Conservation (phyloP, 306 rosid genomes). For the Prosopis cineraria region DNA sequence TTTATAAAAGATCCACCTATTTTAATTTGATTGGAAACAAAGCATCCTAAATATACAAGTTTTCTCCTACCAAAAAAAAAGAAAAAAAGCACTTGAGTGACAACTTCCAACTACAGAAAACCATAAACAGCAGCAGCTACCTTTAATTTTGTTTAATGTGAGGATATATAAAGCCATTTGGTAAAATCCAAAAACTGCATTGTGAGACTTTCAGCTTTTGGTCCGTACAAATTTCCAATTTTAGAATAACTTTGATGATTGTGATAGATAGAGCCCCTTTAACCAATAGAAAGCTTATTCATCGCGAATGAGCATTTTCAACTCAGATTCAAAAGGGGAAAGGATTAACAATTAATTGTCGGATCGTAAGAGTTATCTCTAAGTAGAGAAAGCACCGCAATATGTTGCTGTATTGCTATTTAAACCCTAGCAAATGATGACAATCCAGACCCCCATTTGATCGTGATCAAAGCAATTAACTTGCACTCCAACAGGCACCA, state of each 20-base stretch:
- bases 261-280: not conserved
- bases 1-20: too few species aligned
- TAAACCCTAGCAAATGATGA: not conserved
- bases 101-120: not conserved
- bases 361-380: not conserved
- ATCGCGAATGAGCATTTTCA: not conserved
- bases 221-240: not conserved
- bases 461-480: conserved; percentile 25
- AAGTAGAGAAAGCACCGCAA: not conserved
- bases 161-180: not conserved
- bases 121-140: not conserved
- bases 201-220: not conserved
- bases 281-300: not conserved
- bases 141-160: not conserved
- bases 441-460: conserved; percentile 15
- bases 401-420: not conserved
- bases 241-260: not conserved
- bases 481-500: conserved; percentile 11
- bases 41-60: too few species aligned
- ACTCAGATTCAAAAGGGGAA: not conserved
- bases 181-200: not conserved
- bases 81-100: not conserved
- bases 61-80: too few species aligned
- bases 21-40: too few species aligned
- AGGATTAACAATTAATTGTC: not conserved